Base-by-base conservation (phyloP, 352 stramenopile species). In the Phytophthora constricta region DNA sequence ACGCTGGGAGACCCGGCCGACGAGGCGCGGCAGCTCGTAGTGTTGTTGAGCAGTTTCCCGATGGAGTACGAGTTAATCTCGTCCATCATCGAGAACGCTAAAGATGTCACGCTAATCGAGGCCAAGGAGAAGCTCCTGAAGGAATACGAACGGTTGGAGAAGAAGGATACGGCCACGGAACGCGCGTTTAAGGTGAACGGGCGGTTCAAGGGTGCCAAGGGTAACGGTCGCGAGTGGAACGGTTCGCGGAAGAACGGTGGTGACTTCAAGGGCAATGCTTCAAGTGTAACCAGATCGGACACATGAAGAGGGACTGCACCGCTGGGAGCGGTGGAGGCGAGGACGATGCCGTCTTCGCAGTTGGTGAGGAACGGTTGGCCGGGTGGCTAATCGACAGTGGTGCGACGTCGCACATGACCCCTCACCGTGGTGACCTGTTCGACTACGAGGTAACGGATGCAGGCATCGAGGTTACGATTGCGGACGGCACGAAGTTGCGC, bases 21-120 rank as follows among this genome's bases (percentile, higher is more conserved):
- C 22, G 48, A 69, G 20, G 39, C 60, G 8, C 47, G 63, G 2
- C 62, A 80, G 57, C n/a, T 79, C 0, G 64, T 76, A 0, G 25
- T 79, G 1, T 46, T 75, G 22, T 54, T 76, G 3, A 62, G 63
- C 1, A 76, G 71, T 33, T 55, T 78, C 0, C 57, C 65, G 2
- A 5, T 26, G 1, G 68, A 83, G 14, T 78, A 80, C 31, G 53
- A 63, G 20, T n/a, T 59, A 10, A 69, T 69, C 19, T 28, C 46
- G 20, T 62, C 52, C 0, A 56, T 60, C 26, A 20, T 56, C 0
- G 70, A 73, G 54, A 74, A 71, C n/a, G n/a, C n/a, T n/a, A n/a
- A n/a, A n/a, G n/a, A n/a, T n/a, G n/a, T n/a, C n/a, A n/a, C n/a
- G n/a, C n/a, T n/a, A n/a, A n/a, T n/a, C n/a, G n/a, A n/a, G n/a